Evolutionary conservation across 2,329 filamentous ascomycete species (phyloP).

Genomic region (Aspergillus fumigatiaffinis): DNA sequence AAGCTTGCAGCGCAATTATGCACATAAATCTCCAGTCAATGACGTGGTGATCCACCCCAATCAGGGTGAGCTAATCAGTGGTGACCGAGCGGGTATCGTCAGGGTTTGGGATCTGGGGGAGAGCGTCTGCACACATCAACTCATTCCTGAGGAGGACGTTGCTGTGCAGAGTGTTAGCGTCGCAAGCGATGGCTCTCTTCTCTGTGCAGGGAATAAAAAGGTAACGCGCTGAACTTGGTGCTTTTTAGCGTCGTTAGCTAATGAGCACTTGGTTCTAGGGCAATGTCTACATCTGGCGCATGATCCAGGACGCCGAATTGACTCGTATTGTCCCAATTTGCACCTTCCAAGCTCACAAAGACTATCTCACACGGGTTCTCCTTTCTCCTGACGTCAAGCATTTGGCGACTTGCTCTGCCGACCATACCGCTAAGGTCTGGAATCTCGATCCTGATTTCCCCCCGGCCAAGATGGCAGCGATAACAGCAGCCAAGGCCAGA

Average conservation of each 20-base stretch:
- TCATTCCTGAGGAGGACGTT: constrained; percentile 94
- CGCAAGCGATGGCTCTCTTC: constrained; percentile 84
- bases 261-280: constrained; percentile 53
- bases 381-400: constrained; percentile 92
- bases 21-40: constrained; percentile 82
- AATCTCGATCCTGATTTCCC: constrained; percentile 69
- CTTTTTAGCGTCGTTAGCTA: background rate
- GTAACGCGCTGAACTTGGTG: constrained; percentile 45
- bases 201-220: constrained; percentile 89
- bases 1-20: constrained; percentile 86
- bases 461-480: constrained; percentile 35
- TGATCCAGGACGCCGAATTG: constrained; percentile 76
- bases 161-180: constrained; percentile 93
- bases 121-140: constrained; percentile 93
- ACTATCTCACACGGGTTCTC: constrained; percentile 88
- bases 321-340: constrained; percentile 83
- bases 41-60: constrained; percentile 99
- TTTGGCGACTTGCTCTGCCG: constrained; percentile 86
- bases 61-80: constrained; percentile 96
- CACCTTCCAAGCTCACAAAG: constrained; percentile 84
- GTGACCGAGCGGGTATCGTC: constrained; percentile 87
- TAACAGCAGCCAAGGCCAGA: constrained; percentile 18
- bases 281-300: constrained; percentile 95
- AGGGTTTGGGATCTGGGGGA: constrained; percentile 95
- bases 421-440: constrained; percentile 96